These are phyloP conservation scores for Phytophthora macrochlamydospora DNA, from an alignment of 352 stramenopile genomes.

Conservation along the genomic window DNA sequence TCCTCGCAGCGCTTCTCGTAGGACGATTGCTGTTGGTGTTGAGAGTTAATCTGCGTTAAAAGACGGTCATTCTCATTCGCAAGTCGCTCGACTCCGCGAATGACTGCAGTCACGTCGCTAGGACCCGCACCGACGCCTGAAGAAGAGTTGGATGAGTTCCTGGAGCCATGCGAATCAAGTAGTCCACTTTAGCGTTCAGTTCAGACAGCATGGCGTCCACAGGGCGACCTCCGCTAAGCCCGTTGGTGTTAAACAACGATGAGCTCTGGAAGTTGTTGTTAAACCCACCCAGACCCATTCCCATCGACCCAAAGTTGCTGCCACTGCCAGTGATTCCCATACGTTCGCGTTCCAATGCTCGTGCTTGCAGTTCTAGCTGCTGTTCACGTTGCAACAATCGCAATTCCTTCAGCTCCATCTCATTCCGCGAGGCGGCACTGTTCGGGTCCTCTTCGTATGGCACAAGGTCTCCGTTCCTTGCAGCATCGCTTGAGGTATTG, in stretches of 20 bases:
- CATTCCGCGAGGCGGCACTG: constrained; percentile 36
- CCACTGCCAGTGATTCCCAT: constrained; percentile 27
- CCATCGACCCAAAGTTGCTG: constrained; percentile 29
- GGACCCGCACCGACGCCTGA: constrained; percentile 32
- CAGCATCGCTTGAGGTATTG: constrained; percentile 14
- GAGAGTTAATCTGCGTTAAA: constrained; percentile 76
- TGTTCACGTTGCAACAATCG: constrained; percentile 55
- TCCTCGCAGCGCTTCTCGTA: constrained; percentile 80
- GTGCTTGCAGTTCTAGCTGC: constrained; percentile 57
- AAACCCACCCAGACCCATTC: constrained; percentile 17
- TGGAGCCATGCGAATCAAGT: constrained; percentile 72
- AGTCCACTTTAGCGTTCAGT: constrained; percentile 77
- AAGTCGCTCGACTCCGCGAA: constrained; percentile 77
- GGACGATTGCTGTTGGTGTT: constrained; percentile 72
- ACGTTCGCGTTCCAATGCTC: constrained; percentile 45
- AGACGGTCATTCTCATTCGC: constrained; percentile 77
- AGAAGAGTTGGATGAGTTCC: constrained; percentile 20
- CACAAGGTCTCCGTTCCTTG: constrained; percentile 51
- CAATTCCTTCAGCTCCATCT: constrained; percentile 63
- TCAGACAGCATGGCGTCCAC: constrained; percentile 59
- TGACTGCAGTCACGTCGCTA: constrained; percentile 61
- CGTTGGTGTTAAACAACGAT: constrained; percentile 35
- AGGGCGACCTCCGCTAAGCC: constrained; percentile 42
- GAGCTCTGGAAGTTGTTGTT: constrained; percentile 32
- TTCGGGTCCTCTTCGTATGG: constrained; percentile 48